These are phyloP conservation scores for Colletotrichum lentis DNA, from an alignment of 2,329 filamentous ascomycete genomes.

Conservation along the genomic window DNA sequence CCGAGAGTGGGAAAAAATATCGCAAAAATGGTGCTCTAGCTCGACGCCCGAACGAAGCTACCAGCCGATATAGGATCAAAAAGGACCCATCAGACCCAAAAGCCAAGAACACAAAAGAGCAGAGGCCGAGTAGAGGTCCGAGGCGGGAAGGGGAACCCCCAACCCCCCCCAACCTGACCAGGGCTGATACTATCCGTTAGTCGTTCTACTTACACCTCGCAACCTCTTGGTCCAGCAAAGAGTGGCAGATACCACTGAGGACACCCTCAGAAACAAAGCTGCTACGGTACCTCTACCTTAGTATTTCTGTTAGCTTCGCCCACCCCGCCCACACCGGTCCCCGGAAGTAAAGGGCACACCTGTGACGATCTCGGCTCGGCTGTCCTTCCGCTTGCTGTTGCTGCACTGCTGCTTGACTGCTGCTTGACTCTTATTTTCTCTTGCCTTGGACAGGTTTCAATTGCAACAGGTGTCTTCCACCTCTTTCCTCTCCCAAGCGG, in stretches of 20 bases:
- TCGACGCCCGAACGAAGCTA: background rate
- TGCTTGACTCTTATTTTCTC: slow-evolving; percentile 6
- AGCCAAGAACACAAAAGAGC: slow-evolving; percentile 1
- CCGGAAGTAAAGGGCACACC: slow-evolving; percentile 20
- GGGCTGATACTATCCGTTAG: slow-evolving; percentile 27
- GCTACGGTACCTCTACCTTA: slow-evolving; percentile 26
- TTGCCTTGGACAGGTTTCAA: slow-evolving; percentile 22
- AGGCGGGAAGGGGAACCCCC: slow-evolving; percentile 5
- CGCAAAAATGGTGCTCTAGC: background rate
- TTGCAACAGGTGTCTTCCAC: slow-evolving; percentile 31
- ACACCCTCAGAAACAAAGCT: slow-evolving; percentile 18
- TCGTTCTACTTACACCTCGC: slow-evolving; percentile 27
- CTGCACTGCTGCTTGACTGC: slow-evolving; percentile 29
- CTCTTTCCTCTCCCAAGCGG: background rate
- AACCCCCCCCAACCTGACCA: slow-evolving; percentile 3
- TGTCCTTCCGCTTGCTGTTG: slow-evolving; percentile 29
- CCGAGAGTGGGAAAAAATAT: background rate
- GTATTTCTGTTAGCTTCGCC: background rate
- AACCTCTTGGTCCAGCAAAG: background rate
- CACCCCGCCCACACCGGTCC: slow-evolving; percentile 19
- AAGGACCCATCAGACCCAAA: slow-evolving; percentile 26
- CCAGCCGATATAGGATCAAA: slow-evolving; percentile 34
- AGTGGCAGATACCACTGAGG: background rate
- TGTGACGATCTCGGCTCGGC: slow-evolving; percentile 37
- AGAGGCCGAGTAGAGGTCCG: slow-evolving; percentile 34